phyloP scores from a whole-genome alignment of 371 early-diverging fungal genomes.

The Funneliformis caledonium region DNA sequence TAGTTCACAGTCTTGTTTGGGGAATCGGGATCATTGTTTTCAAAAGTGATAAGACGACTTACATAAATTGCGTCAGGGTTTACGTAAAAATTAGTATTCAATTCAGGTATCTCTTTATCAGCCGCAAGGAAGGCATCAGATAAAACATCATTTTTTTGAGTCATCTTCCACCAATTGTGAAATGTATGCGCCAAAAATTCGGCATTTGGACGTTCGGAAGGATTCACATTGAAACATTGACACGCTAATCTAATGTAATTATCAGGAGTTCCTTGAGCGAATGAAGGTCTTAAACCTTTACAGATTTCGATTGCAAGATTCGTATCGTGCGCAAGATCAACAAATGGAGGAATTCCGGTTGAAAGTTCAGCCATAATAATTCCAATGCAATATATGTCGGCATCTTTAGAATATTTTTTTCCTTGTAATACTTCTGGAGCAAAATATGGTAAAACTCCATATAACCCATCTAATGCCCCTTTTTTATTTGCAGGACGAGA shows the following conservation, averaged over 20 bases:
- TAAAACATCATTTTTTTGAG: conserved; percentile 6
- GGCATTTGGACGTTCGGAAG: background rate
- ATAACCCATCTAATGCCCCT: background rate
- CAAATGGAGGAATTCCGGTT: conserved; percentile 18
- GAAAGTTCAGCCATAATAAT: conserved; percentile 29
- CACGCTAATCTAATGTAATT: background rate
- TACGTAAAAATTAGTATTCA: background rate
- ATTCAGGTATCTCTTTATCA: background rate
- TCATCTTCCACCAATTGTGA: background rate
- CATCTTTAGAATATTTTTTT: background rate
- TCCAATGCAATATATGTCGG: conserved; percentile 35
- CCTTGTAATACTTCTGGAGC: conserved; percentile 35
- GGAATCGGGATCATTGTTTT: background rate
- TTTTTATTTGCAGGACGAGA: conserved; percentile 5
- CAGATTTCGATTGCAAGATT: conserved; percentile 11
- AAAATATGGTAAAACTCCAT: conserved; percentile 38
- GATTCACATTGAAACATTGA: conserved; percentile 3
- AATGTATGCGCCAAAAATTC: background rate
- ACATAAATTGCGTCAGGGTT: conserved; percentile 19
- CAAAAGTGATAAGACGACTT: conserved; percentile 33
- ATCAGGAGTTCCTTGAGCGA: conserved; percentile 11
- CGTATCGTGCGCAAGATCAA: conserved; percentile 16
- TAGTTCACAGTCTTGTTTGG: background rate
- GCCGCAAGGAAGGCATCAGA: background rate
- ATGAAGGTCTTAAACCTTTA: conserved; percentile 27